Percentiles rank a stretch among this genome's conserved stretches.
Evolutionary conservation across 2,329 filamentous ascomycete species (phyloP).

Genomic region (Beauveria bassiana): DNA sequence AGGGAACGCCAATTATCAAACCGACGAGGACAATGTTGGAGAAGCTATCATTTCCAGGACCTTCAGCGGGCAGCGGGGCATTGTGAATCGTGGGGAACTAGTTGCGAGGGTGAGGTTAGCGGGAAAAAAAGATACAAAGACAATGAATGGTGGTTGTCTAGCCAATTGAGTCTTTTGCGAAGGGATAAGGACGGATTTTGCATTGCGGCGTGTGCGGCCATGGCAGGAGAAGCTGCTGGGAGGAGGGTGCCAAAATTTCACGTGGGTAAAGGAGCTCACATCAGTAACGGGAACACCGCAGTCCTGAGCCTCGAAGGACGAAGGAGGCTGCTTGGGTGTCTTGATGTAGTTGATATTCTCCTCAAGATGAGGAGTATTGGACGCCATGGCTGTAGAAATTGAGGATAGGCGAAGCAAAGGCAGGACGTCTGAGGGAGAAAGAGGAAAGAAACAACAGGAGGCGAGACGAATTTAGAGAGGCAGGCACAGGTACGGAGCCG

Average conservation of each 20-base stretch:
- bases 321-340: constrained; percentile 29
- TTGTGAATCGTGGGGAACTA: constrained; percentile 72
- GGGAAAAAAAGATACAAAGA: background rate
- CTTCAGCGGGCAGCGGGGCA: constrained; percentile 86
- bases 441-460: constrained; percentile 6
- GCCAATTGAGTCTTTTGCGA: background rate
- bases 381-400: constrained; percentile 9
- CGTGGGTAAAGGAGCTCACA: constrained; percentile 30
- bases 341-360: constrained; percentile 21
- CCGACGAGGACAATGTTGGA: constrained; percentile 71
- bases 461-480: constrained; percentile 1
- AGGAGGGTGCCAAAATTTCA: background rate
- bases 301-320: constrained; percentile 66
- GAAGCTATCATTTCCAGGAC: constrained; percentile 76
- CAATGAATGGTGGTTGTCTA: background rate
- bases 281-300: constrained; percentile 35
- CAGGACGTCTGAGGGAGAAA: background rate
- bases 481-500: background rate
- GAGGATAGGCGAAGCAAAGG: constrained; percentile 1
- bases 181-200: background rate
- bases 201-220: background rate
- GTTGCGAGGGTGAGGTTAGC: background rate
- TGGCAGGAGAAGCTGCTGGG: background rate
- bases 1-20: constrained; percentile 63
- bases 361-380: constrained; percentile 9